phyloP scores from a whole-genome alignment of 2,329 filamentous ascomycete genomes.

The Sclerotinia spermophila region DNA sequence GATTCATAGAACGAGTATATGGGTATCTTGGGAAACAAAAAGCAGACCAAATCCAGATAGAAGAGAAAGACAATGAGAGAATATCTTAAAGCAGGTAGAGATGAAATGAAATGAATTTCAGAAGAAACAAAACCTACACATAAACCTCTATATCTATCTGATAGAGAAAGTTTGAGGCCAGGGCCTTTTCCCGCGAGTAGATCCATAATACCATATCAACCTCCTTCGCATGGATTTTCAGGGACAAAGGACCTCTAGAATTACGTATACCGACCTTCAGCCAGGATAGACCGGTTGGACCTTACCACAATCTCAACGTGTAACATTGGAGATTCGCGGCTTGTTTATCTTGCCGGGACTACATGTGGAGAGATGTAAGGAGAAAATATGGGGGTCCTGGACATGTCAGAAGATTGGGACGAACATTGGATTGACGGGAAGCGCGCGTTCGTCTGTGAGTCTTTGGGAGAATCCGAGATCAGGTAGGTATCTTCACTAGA shows the following conservation, averaged over 20 bases:
- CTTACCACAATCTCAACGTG: slow-evolving; percentile 14
- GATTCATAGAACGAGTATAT: background rate
- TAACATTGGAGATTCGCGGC: slow-evolving; percentile 14
- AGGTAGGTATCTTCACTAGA: slow-evolving; percentile 10
- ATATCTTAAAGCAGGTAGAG: background rate
- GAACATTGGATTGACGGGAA: background rate
- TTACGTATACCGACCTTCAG: slow-evolving; percentile 9
- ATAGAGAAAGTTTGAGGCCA: background rate
- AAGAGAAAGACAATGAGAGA: background rate
- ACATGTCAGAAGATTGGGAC: background rate
- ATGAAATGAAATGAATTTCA: background rate
- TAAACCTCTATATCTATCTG: background rate
- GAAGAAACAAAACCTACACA: background rate
- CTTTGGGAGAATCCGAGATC: background rate
- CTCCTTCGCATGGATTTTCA: background rate
- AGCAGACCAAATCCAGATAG: background rate
- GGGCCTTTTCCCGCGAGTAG: background rate
- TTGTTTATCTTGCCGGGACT: background rate
- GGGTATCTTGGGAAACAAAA: slow-evolving; percentile 5
- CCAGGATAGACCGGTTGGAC: background rate
- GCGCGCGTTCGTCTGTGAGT: slow-evolving; percentile 1
- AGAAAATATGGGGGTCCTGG: slow-evolving; percentile 7
- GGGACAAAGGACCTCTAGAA: slow-evolving; percentile 9
- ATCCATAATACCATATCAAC: slow-evolving; percentile 2
- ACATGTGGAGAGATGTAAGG: slow-evolving; percentile 5